phyloP scores from a whole-genome alignment of 2,329 filamentous ascomycete genomes.

The Sporothrix inflata region DNA sequence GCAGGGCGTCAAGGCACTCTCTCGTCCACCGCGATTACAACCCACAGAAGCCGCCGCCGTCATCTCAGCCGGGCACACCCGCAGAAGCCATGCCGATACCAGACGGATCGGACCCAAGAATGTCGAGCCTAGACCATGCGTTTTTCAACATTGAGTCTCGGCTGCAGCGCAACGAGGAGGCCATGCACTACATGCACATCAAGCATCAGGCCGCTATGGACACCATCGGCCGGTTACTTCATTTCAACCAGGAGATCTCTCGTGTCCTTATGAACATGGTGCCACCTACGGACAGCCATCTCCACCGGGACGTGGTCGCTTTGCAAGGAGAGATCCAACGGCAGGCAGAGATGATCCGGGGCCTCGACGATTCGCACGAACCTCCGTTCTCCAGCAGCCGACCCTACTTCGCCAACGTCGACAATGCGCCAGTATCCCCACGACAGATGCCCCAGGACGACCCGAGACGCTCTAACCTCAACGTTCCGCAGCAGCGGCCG shows the following conservation, averaged over 20 bases:
- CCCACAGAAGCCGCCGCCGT: conserved; percentile 70
- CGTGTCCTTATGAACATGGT: conserved; percentile 73
- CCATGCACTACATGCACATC: conserved; percentile 73
- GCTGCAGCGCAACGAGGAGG: conserved; percentile 82
- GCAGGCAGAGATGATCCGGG: conserved; percentile 60
- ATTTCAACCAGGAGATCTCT: conserved; percentile 85
- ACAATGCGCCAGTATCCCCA: conserved; percentile 82
- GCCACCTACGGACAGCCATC: conserved; percentile 72
- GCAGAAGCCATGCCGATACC: conserved; percentile 75
- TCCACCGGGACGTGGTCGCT: conserved; percentile 73
- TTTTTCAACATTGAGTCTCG: conserved; percentile 78
- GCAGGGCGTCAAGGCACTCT: conserved; percentile 87
- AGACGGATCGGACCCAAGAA: conserved; percentile 75
- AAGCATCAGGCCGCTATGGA: conserved; percentile 84
- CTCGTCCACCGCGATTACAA: conserved; percentile 92
- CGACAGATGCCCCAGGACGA: conserved; percentile 87
- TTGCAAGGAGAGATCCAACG: conserved; percentile 65
- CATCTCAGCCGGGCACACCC: conserved; percentile 82
- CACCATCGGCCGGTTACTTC: conserved; percentile 67
- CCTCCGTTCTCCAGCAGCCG: conserved; percentile 65
- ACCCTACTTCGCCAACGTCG: conserved; percentile 67
- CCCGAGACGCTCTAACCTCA: conserved; percentile 70
- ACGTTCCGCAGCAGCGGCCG: conserved; percentile 61
- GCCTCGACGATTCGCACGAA: conserved; percentile 69
- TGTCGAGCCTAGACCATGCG: conserved; percentile 77